Evolutionary conservation across 2,329 filamentous ascomycete genomes (phyloP).

Genomic region (Colletotrichum cordylinicola): DNA sequence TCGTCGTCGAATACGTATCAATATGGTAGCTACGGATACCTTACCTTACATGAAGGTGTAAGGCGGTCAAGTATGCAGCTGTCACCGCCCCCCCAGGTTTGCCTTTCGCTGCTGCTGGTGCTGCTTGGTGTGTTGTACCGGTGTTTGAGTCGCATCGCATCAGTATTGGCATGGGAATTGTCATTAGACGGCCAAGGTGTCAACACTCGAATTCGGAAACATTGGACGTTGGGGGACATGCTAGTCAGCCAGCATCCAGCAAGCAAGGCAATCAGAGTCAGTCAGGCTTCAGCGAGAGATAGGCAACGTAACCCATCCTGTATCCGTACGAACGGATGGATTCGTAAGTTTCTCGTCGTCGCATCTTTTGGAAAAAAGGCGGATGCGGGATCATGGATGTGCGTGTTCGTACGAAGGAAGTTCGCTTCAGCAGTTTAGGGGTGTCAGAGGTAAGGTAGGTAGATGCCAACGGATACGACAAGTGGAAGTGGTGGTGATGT

Average conservation of each 20-base stretch:
- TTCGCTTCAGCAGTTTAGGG: background rate
- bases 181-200: slow-evolving; percentile 1
- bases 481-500: background rate
- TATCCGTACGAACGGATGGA: background rate
- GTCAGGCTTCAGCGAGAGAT: background rate
- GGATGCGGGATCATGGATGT: background rate
- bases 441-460: background rate
- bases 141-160: slow-evolving; percentile 4
- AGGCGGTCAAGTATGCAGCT: slow-evolving; percentile 13
- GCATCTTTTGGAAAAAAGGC: background rate
- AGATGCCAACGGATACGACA: background rate
- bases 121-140: background rate
- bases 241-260: slow-evolving; percentile 8
- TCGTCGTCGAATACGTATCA: background rate
- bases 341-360: background rate
- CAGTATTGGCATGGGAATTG: background rate
- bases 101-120: background rate
- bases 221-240: slow-evolving; percentile 4
- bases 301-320: background rate
- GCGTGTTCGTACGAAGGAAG: background rate
- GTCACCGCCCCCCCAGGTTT: slow-evolving; percentile 4
- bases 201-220: slow-evolving; percentile 6
- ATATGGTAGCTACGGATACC: background rate
- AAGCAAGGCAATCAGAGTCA: background rate
- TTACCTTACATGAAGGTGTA: background rate